Evolutionary conservation across 2,329 filamentous ascomycete genomes (phyloP).

Genomic region (Pyricularia sp.): DNA sequence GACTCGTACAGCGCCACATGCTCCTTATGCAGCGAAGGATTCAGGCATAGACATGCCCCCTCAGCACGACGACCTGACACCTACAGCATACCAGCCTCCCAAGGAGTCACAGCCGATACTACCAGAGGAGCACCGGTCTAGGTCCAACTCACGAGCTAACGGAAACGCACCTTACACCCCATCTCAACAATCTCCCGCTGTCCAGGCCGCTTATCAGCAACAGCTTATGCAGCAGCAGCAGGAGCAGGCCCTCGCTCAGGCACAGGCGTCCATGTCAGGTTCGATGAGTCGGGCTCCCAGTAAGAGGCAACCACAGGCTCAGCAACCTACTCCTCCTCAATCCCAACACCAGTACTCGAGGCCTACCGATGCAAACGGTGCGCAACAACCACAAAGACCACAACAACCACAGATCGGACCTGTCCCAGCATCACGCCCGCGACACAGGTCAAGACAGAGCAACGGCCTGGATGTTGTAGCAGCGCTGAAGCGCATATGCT

Average conservation of each 20-base stretch:
- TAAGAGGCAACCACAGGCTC: conserved; percentile 45
- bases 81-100: conserved; percentile 25
- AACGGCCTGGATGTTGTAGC: conserved; percentile 70
- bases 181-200: conserved; percentile 26
- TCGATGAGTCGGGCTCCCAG: conserved; percentile 62
- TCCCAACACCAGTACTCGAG: conserved; percentile 35
- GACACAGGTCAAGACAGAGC: conserved; percentile 68
- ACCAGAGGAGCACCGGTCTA: conserved; percentile 53
- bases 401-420: conserved; percentile 22
- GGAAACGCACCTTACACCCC: conserved; percentile 37
- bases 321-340: conserved; percentile 35
- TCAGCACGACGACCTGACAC: conserved; percentile 39
- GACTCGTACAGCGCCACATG: conserved; percentile 41
- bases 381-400: conserved; percentile 25
- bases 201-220: conserved; percentile 40
- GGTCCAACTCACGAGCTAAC: conserved; percentile 54
- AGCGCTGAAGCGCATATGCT: conserved; percentile 79
- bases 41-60: conserved; percentile 50
- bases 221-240: conserved; percentile 68
- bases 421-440: conserved; percentile 43
- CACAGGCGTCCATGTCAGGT: conserved; percentile 62
- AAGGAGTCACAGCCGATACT: conserved; percentile 48
- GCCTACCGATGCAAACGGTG: conserved; percentile 21
- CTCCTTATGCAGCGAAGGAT: conserved; percentile 45
- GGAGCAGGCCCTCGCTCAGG: conserved; percentile 67